Percentiles rank a stretch among this genome's conserved stretches.
phyloP scores from a whole-genome alignment of 495 filamentous ascomycete genomes.

The Staphylotrichum longicolle region DNA sequence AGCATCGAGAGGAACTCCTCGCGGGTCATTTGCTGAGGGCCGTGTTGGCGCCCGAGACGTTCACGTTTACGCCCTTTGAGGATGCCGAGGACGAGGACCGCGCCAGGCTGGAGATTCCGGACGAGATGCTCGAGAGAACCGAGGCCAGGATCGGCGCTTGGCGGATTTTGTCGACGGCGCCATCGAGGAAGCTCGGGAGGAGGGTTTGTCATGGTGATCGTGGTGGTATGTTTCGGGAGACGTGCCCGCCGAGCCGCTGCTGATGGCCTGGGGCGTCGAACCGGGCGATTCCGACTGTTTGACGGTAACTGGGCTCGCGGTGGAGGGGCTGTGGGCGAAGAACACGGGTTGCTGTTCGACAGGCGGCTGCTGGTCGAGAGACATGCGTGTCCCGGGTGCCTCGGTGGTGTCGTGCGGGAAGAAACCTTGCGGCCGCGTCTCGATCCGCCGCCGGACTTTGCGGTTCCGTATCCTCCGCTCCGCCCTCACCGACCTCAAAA shows the following conservation, averaged over 20 bases:
- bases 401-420: constrained; percentile 3
- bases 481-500: constrained; percentile 30
- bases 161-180: constrained; percentile 33
- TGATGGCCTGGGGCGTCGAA: constrained; percentile 26
- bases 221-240: constrained; percentile 25
- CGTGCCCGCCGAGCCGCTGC: constrained; percentile 22
- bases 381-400: not conserved
- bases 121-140: constrained; percentile 37
- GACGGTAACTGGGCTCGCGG: constrained; percentile 15
- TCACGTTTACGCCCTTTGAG: constrained; percentile 29
- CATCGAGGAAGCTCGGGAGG: constrained; percentile 27
- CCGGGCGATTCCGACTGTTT: constrained; percentile 26
- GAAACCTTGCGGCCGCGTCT: constrained; percentile 9
- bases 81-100: constrained; percentile 35
- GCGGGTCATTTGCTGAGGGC: constrained; percentile 36
- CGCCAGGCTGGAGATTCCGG: constrained; percentile 36
- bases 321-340: constrained; percentile 8
- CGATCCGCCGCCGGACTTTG: constrained; percentile 22
- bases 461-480: constrained; percentile 30
- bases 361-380: not conserved
- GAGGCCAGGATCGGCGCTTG: constrained; percentile 37
- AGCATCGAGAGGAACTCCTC: constrained; percentile 34
- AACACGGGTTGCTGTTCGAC: constrained; percentile 11
- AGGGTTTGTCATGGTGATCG: constrained; percentile 28
- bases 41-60: constrained; percentile 25